Percentiles rank a stretch among this genome's conserved stretches.
These are phyloP conservation scores for Pleurostoma richardsiae DNA, from an alignment of 2,329 filamentous ascomycete species.

Conservation along the genomic window DNA sequence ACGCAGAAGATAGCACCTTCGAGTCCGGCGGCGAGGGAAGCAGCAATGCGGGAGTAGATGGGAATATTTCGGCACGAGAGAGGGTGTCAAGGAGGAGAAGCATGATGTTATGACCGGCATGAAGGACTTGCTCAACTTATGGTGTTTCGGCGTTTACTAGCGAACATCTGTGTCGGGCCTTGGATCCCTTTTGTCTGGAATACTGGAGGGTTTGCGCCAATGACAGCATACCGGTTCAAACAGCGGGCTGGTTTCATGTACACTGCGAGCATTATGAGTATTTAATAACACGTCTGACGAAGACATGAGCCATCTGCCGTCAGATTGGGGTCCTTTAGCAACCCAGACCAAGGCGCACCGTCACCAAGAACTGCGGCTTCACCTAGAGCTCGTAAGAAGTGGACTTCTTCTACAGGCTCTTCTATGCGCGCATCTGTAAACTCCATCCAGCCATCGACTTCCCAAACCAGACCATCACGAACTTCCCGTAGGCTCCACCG, in stretches of 20 bases:
- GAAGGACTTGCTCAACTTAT: too few relatives aligned
- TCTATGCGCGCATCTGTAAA: neutral
- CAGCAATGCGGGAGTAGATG: slow-evolving; percentile 5
- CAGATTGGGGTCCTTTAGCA: too few relatives aligned
- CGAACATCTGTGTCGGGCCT: too few relatives aligned
- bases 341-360: too few relatives aligned
- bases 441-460: neutral
- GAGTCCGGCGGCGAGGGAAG: slow-evolving; percentile 6
- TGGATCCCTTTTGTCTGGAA: too few relatives aligned
- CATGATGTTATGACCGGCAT: slow-evolving; percentile 49
- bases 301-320: too few relatives aligned
- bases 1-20: slow-evolving; percentile 16
- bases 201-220: neutral
- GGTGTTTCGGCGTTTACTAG: too few relatives aligned
- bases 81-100: slow-evolving; percentile 44
- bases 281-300: neutral
- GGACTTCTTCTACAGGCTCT: too few relatives aligned
- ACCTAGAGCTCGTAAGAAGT: too few relatives aligned
- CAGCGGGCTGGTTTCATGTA: neutral
- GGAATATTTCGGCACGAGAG: slow-evolving; percentile 16
- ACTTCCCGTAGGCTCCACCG: slow-evolving; percentile 51
- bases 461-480: slow-evolving; percentile 34
- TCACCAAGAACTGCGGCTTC: too few relatives aligned
- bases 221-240: neutral
- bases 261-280: neutral